A percentile compares a stretch with the other conserved stretches of the same genome.
phyloP scores from a whole-genome alignment of 2,329 filamentous ascomycete species.

The Ophiostoma quercus region DNA sequence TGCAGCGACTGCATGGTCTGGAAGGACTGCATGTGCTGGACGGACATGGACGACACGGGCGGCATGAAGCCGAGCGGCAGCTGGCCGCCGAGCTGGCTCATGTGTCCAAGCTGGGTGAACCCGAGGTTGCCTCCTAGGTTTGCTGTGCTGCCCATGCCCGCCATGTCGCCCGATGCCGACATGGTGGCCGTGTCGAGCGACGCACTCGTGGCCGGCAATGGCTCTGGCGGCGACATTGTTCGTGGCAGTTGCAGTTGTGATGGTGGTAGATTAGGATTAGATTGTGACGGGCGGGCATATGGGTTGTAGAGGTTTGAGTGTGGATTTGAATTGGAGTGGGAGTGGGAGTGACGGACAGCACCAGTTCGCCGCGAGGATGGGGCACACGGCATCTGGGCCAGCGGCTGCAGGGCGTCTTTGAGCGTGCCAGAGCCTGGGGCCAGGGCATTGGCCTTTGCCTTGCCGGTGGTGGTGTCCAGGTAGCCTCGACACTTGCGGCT shows the following conservation, averaged over 20 bases:
- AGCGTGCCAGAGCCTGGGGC: background rate
- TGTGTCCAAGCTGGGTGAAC: background rate
- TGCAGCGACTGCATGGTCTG: background rate
- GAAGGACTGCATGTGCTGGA: background rate
- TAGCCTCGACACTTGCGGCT: slow-evolving; percentile 26
- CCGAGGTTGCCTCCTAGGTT: background rate
- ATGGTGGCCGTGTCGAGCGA: background rate
- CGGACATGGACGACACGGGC: background rate
- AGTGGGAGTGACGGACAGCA: background rate
- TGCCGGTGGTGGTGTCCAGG: slow-evolving; percentile 11
- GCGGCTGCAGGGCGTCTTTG: slow-evolving; percentile 6
- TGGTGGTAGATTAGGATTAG: background rate
- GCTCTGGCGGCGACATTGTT: background rate
- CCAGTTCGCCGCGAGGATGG: background rate
- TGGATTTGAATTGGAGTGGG: background rate
- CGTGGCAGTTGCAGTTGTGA: background rate
- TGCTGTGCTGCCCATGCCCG: background rate
- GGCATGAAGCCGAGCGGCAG: background rate
- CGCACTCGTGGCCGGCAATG: background rate
- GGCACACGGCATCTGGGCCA: slow-evolving; percentile 15
- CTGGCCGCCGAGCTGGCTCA: background rate
- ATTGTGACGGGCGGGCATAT: background rate
- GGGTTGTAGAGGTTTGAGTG: background rate
- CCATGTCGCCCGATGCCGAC: background rate
- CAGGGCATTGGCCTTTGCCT: background rate